Percentiles rank a stretch among this genome's conserved stretches.
Evolutionary conservation across 2,329 filamentous ascomycete species (phyloP).

Genomic region (Xylaria hypoxylon): DNA sequence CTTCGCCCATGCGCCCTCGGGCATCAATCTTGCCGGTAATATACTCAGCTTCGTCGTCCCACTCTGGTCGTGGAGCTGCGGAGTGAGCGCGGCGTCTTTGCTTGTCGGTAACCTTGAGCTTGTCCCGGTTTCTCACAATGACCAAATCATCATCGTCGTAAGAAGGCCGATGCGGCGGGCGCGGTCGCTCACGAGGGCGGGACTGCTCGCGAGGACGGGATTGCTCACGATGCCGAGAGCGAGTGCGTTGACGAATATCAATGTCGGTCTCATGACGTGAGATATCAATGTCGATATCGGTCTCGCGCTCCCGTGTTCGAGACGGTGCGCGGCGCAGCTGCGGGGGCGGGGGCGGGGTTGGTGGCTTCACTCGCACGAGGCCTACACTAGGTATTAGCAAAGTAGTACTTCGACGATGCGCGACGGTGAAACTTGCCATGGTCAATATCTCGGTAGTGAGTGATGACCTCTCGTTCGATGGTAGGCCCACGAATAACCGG

Average conservation of each 20-base stretch:
- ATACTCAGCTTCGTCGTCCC: conserved; percentile 75
- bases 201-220: conserved; percentile 51
- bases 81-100: conserved; percentile 64
- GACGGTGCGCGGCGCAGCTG: conserved; percentile 60
- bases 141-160: conserved; percentile 74
- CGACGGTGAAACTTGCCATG: conserved; percentile 71
- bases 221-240: too few relatives aligned
- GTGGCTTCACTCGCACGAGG: conserved; percentile 57
- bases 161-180: conserved; percentile 49
- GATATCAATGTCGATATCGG: conserved; percentile 71
- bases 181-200: conserved; percentile 56
- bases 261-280: conserved; percentile 67
- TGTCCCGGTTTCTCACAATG: conserved; percentile 68
- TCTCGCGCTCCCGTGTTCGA: conserved; percentile 62
- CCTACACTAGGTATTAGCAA: conserved; percentile 53
- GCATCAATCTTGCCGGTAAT: conserved; percentile 66
- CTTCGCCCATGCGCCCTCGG: conserved; percentile 77
- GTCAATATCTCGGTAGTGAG: conserved; percentile 87
- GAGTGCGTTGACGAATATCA: conserved; percentile 62
- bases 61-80: conserved; percentile 61
- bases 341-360: conserved; percentile 61
- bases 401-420: not conserved
- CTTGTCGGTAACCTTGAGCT: conserved; percentile 58
- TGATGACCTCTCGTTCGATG: conserved; percentile 89
- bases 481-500: conserved; percentile 79